phyloP scores from a whole-genome alignment of 2,329 filamentous ascomycete species.

The Juglanconis oblonga region DNA sequence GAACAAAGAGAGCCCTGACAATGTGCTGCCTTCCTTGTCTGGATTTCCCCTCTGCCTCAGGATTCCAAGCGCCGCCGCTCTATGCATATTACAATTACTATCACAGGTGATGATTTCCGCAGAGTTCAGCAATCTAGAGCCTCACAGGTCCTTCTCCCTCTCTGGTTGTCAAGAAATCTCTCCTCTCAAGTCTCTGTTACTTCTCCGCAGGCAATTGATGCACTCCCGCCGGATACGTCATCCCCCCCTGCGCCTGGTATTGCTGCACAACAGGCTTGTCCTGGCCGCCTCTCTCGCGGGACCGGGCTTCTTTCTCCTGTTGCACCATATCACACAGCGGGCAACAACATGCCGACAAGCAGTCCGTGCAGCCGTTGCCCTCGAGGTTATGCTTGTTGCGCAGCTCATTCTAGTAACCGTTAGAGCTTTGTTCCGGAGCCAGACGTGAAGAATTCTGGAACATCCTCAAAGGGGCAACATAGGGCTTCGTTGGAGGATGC shows the following conservation, averaged over 20 bases:
- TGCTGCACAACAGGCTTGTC: conserved; percentile 25
- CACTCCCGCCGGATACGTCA: conserved; percentile 20
- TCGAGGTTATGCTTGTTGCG: conserved; percentile 43
- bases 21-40: conserved; percentile 20
- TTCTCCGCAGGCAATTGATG: neutral
- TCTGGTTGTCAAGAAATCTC: neutral
- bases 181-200: neutral
- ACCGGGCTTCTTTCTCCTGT: conserved; percentile 44
- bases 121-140: neutral
- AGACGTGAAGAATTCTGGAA: too few relatives aligned
- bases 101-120: too few relatives aligned
- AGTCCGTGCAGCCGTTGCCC: conserved; percentile 41
- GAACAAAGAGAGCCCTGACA: conserved; percentile 63
- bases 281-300: conserved; percentile 29
- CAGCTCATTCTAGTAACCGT: conserved; percentile 29
- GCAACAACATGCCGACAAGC: conserved; percentile 43
- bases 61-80: neutral
- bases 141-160: neutral
- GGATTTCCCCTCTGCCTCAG: neutral
- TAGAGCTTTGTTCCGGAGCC: too few relatives aligned
- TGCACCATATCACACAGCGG: conserved; percentile 43
- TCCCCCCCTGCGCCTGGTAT: conserved; percentile 30
- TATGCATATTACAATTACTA: neutral
- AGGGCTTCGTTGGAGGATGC: too few relatives aligned
- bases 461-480: too few relatives aligned